These are phyloP conservation scores for Pseudonectria foliicola DNA, from an alignment of 2,329 filamentous ascomycete species.

Conservation along the genomic window DNA sequence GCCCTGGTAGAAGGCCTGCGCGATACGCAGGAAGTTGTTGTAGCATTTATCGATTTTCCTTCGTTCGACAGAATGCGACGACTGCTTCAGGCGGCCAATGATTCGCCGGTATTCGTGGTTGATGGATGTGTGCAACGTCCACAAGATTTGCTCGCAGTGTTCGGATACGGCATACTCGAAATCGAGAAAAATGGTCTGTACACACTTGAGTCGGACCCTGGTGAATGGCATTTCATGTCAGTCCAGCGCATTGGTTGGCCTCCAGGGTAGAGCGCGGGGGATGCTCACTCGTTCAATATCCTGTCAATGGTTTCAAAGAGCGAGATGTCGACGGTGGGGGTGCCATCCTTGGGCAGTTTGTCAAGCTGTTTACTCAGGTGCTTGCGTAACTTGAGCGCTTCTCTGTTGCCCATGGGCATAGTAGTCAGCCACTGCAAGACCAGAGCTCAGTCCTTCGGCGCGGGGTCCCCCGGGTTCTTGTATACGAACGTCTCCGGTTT, in stretches of 20 bases:
- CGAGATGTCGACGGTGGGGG: conserved; percentile 30
- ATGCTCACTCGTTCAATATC: conserved; percentile 34
- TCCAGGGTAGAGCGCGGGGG: background rate
- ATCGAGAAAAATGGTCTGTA: conserved; percentile 66
- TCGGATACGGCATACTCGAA: conserved; percentile 57
- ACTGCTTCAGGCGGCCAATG: conserved; percentile 47
- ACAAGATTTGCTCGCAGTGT: conserved; percentile 64
- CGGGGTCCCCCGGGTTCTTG: too few species aligned
- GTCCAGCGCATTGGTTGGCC: conserved; percentile 2
- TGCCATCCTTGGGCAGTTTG: conserved; percentile 30
- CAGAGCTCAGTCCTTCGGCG: too few species aligned
- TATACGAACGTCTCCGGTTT: conserved; percentile 2
- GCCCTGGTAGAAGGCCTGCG: conserved; percentile 80
- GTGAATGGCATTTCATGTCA: background rate
- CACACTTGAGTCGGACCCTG: conserved; percentile 65
- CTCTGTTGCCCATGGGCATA: conserved; percentile 24
- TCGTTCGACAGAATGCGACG: conserved; percentile 52
- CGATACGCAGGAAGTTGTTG: conserved; percentile 75
- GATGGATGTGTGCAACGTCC: conserved; percentile 70
- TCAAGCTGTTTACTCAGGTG: conserved; percentile 37
- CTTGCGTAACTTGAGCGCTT: conserved; percentile 37
- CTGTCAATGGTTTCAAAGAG: conserved; percentile 39
- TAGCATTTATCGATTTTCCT: conserved; percentile 80
- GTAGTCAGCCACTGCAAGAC: conserved; percentile 9
- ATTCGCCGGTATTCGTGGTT: conserved; percentile 71